A percentile compares a stretch with the other conserved stretches of the same genome.
phyloP scores from a whole-genome alignment of 1,284 basidiomycete genomes.

The Heimioporus retisporus region DNA sequence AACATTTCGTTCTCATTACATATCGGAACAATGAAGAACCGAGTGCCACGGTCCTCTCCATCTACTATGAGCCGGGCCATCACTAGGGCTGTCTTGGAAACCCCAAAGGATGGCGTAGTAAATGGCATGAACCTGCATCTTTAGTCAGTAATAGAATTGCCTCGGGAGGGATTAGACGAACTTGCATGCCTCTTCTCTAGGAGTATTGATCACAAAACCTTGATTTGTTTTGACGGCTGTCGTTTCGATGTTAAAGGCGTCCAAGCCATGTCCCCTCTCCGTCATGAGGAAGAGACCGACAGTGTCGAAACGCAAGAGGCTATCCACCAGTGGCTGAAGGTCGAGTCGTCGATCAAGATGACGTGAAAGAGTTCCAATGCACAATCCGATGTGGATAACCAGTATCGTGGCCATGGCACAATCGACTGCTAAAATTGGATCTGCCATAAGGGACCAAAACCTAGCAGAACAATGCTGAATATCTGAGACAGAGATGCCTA shows the following conservation, averaged over 20 bases:
- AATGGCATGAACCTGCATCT: constrained; percentile 65
- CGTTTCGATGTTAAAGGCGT: constrained; percentile 68
- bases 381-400: constrained; percentile 57
- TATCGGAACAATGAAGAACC: constrained; percentile 59
- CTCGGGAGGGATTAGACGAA: constrained; percentile 38
- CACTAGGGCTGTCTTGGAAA: constrained; percentile 62
- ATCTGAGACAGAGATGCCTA: constrained; percentile 55
- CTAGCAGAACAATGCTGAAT: constrained; percentile 56
- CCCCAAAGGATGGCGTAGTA: constrained; percentile 61
- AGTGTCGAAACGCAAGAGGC: constrained; percentile 58
- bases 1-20: constrained; percentile 53
- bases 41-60: constrained; percentile 58
- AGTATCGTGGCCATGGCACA: constrained; percentile 60
- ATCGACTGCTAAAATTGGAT: constrained; percentile 59
- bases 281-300: constrained; percentile 63
- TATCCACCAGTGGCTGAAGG: constrained; percentile 54
- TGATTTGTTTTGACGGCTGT: constrained; percentile 61
- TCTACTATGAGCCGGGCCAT: constrained; percentile 64
- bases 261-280: constrained; percentile 69
- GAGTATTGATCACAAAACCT: constrained; percentile 64
- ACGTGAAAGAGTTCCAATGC: constrained; percentile 60
- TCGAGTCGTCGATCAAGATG: constrained; percentile 59
- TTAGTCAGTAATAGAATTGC: not conserved
- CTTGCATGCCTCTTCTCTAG: constrained; percentile 67
- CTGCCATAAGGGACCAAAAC: constrained; percentile 62